phyloP scores from a whole-genome alignment of 106 monocot genomes.

The Dendrobium officinale region DNA sequence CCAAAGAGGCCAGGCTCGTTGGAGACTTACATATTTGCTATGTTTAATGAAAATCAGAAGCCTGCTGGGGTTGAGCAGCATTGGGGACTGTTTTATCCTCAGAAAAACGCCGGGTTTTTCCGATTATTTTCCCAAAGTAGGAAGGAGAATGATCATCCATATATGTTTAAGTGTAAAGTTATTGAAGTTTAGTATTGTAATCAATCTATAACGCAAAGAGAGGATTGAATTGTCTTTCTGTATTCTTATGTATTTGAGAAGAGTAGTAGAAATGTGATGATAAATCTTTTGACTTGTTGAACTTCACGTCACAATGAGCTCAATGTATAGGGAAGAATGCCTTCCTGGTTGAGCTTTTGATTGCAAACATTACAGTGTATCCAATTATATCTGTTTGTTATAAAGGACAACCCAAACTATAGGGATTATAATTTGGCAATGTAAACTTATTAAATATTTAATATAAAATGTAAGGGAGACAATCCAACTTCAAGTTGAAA shows the following conservation, averaged over 20 bases:
- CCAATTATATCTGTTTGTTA: no score
- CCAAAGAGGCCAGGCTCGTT: conserved; percentile 17
- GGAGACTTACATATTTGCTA: conserved; percentile 17
- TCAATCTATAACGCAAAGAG: background rate
- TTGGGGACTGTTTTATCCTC: conserved; percentile 16
- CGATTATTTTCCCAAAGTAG: background rate
- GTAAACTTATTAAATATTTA: no score
- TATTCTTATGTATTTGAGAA: background rate
- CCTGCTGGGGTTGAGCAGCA: conserved; percentile 12
- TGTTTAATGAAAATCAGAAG: conserved; percentile 20
- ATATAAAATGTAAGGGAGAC: no score
- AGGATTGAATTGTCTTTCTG: background rate
- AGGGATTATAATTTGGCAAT: no score
- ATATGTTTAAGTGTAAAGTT: background rate
- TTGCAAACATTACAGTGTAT: background rate
- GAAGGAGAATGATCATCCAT: no score
- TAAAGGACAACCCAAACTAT: no score
- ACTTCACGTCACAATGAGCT: background rate
- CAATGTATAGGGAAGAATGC: background rate
- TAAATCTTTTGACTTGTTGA: background rate
- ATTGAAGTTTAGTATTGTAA: no score
- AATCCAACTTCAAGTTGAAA: no score
- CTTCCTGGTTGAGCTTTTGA: background rate
- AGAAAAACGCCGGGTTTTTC: conserved; percentile 14
- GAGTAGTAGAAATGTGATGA: background rate